Conservation (phyloP, 2,329 filamentous ascomycete genomes). For the Scedosporium aurantiacum region DNA sequence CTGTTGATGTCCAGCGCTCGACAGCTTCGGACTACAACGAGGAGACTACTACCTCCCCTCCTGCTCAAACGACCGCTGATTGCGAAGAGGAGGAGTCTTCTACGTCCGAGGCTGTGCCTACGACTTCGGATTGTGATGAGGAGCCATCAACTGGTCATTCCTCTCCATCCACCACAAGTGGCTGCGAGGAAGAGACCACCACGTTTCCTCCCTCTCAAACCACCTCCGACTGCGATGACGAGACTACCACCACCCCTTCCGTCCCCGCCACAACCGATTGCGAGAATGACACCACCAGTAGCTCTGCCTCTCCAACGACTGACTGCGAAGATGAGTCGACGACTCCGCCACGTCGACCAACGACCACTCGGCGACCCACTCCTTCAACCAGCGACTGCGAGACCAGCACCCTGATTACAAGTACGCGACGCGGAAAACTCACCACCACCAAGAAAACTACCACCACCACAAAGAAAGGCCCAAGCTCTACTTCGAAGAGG, state of each 20-base stretch:
- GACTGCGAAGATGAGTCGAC: neutral
- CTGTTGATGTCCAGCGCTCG: neutral
- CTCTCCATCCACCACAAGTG: too few relatives aligned
- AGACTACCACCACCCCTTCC: neutral
- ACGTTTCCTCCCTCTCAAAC: neutral
- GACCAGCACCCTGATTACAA: neutral
- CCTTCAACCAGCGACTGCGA: neutral
- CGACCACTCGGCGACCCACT: neutral
- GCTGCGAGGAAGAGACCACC: neutral
- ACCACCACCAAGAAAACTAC: neutral
- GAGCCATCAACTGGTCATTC: neutral
- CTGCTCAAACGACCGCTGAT: neutral
- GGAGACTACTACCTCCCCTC: neutral
- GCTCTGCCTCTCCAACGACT: neutral
- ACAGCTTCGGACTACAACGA: neutral
- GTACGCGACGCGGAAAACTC: neutral
- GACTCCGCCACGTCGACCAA: conserved; percentile 55
- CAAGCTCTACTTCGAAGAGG: neutral
- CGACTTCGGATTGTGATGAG: neutral
- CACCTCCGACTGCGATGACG: neutral
- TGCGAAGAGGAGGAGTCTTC: neutral
- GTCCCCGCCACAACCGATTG: neutral
- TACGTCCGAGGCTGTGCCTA: neutral
- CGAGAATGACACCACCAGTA: neutral
- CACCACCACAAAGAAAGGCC: neutral